phyloP scores from a whole-genome alignment of 306 rosid species.

The Vicia villosa region DNA sequence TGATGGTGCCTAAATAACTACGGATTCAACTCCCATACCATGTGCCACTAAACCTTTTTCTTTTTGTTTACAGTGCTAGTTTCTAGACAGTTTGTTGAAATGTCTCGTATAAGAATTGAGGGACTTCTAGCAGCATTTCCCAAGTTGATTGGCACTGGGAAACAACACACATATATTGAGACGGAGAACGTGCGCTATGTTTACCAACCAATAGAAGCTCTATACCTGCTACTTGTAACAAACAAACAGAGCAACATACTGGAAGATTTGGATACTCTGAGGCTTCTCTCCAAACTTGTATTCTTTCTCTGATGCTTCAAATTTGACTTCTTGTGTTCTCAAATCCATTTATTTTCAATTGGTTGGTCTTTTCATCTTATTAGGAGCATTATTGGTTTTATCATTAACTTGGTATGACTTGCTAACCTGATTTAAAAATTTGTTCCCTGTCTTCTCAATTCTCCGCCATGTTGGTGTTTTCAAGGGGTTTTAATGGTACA shows the following conservation, averaged over 20 bases:
- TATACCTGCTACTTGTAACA: constrained; percentile 91
- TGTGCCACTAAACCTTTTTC: not conserved
- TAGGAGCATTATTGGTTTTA: too few relatives aligned
- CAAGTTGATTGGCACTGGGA: constrained; percentile 92
- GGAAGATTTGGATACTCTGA: constrained; percentile 92
- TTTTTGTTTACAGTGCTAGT: constrained; percentile 70
- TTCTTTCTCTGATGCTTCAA: constrained; percentile 55
- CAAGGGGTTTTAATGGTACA: not conserved
- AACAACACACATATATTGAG: constrained; percentile 94
- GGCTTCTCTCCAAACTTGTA: constrained; percentile 96
- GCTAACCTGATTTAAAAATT: constrained; percentile 21
- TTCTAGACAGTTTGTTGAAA: constrained; percentile 89
- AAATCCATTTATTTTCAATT: too few relatives aligned
- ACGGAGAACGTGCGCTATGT: constrained; percentile 97
- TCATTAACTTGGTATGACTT: too few relatives aligned
- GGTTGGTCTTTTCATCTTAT: too few relatives aligned
- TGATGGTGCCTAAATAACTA: constrained; percentile 5
- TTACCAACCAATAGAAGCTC: constrained; percentile 93
- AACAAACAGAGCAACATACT: constrained; percentile 96
- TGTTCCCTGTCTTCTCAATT: not conserved
- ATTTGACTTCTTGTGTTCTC: too few relatives aligned
- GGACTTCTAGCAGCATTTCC: constrained; percentile 99
- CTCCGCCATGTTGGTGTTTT: constrained; percentile 20
- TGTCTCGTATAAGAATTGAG: constrained; percentile 94
- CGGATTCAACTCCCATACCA: constrained; percentile 7